Evolutionary conservation across 352 stramenopile species (phyloP).

Genomic region (Phytophthora pseudosyringae): DNA sequence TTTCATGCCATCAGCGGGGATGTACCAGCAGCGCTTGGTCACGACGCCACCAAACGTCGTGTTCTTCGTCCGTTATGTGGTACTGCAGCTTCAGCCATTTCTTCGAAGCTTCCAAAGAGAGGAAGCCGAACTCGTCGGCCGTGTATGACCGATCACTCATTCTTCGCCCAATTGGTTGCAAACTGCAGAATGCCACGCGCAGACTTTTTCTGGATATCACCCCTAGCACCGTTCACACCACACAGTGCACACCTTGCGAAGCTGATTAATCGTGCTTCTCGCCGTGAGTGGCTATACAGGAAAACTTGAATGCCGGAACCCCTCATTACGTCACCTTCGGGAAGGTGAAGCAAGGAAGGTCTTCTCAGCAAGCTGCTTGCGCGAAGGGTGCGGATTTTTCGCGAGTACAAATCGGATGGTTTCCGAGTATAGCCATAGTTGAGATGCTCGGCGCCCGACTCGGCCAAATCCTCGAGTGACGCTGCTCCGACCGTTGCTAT

Average conservation of each 20-base stretch:
- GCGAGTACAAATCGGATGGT: too few species aligned
- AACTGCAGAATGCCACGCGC: slow-evolving; percentile 22
- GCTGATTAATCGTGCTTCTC: slow-evolving; percentile 29
- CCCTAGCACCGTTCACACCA: slow-evolving; percentile 11
- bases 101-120: slow-evolving; percentile 24
- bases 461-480: background rate
- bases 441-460: too few species aligned
- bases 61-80: slow-evolving; percentile 18
- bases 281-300: slow-evolving; percentile 28
- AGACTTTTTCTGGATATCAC: slow-evolving; percentile 19
- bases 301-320: slow-evolving; percentile 15
- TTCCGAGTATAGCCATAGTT: too few species aligned
- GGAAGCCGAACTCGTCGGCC: slow-evolving; percentile 23
- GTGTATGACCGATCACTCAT: slow-evolving; percentile 19
- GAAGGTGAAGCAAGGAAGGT: too few species aligned
- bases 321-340: slow-evolving; percentile 17
- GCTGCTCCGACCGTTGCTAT: slow-evolving; percentile 1
- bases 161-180: slow-evolving; percentile 14
- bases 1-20: slow-evolving; percentile 21
- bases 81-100: slow-evolving; percentile 30
- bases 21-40: slow-evolving; percentile 31
- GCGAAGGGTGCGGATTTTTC: slow-evolving; percentile 3
- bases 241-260: slow-evolving; percentile 20
- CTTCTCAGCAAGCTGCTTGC: slow-evolving; percentile 4
- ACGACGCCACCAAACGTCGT: slow-evolving; percentile 22